These are phyloP conservation scores for Beta vulgaris DNA, from an alignment of 148 eudicot species.

Conservation along the genomic window DNA sequence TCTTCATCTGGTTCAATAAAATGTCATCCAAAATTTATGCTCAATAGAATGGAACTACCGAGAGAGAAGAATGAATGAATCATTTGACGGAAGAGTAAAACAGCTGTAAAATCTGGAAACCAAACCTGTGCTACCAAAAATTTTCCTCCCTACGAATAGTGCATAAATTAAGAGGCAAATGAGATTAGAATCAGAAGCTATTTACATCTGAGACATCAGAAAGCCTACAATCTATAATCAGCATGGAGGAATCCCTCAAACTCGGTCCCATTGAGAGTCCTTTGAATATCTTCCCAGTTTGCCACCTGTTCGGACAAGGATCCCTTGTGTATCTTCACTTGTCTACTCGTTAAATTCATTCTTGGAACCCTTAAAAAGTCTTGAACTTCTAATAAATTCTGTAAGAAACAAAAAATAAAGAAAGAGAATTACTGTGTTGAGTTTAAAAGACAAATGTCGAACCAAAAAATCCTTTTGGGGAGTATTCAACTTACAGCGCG, in stretches of 20 bases:
- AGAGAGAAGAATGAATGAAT: constrained; percentile 20
- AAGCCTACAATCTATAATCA: constrained; percentile 54
- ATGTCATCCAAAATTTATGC: neutral
- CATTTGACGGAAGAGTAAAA: neutral
- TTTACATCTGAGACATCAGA: constrained; percentile 31
- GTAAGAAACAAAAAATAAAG: constrained; percentile 16
- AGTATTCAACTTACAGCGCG: constrained; percentile 48
- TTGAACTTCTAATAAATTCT: constrained; percentile 68
- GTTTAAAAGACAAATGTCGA: neutral
- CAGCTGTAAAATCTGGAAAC: neutral
- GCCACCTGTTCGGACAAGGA: constrained; percentile 60
- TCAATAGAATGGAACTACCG: neutral
- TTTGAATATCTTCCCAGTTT: constrained; percentile 71
- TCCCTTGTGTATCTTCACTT: constrained; percentile 91
- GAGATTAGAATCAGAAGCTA: constrained; percentile 20
- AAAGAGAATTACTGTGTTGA: neutral
- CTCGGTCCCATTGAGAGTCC: constrained; percentile 66
- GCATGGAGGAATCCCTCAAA: constrained; percentile 53
- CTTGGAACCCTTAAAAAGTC: constrained; percentile 67
- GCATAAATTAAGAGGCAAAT: neutral
- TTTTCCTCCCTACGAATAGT: constrained; percentile 1
- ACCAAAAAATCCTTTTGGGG: neutral
- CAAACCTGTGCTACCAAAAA: constrained; percentile 20
- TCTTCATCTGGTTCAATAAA: no score
- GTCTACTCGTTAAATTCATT: constrained; percentile 58